A percentile compares a stretch with the other conserved stretches of the same genome.
Evolutionary conservation across 345 rosid genomes (phyloP).

Genomic region (Anacardium occidentale): DNA sequence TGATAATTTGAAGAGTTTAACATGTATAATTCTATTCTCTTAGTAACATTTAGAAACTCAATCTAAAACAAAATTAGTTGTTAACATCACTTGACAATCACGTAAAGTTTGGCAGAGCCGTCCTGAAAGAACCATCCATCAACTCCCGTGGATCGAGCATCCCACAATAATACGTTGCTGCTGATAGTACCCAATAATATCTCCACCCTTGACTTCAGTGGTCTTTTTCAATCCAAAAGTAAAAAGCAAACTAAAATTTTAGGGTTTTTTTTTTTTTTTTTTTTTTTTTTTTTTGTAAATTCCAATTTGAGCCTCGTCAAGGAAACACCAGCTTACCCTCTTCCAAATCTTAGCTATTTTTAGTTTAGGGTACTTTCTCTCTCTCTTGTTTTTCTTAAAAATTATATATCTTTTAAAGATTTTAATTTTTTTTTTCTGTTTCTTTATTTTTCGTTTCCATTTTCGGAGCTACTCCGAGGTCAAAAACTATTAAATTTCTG

Average conservation of each 20-base stretch:
- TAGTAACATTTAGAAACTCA: too few species aligned
- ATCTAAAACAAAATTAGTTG: too few species aligned
- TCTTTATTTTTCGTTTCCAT: constrained; percentile 2
- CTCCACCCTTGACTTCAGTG: too few species aligned
- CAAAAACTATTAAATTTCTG: constrained; percentile 9
- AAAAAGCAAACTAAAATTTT: neutral
- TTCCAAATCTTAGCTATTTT: constrained; percentile 37
- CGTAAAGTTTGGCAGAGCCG: too few species aligned
- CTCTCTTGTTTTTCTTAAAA: neutral
- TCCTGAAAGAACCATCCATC: too few species aligned
- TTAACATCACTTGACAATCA: too few species aligned
- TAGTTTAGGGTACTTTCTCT: constrained; percentile 21
- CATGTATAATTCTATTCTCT: too few species aligned
- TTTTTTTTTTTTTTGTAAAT: too few species aligned
- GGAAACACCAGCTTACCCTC: constrained; percentile 34
- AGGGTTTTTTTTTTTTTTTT: neutral
- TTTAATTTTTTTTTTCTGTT: neutral
- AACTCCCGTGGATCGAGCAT: too few species aligned
- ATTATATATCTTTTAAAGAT: neutral
- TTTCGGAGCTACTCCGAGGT: constrained; percentile 27
- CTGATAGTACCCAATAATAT: too few species aligned
- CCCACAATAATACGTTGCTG: too few species aligned
- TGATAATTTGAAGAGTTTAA: too few species aligned
- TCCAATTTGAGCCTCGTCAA: constrained; percentile 33
- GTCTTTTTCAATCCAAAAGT: constrained; percentile 12